These are phyloP conservation scores for Hirschfeldia incana DNA, from an alignment of 345 rosid genomes.

Conservation along the genomic window DNA sequence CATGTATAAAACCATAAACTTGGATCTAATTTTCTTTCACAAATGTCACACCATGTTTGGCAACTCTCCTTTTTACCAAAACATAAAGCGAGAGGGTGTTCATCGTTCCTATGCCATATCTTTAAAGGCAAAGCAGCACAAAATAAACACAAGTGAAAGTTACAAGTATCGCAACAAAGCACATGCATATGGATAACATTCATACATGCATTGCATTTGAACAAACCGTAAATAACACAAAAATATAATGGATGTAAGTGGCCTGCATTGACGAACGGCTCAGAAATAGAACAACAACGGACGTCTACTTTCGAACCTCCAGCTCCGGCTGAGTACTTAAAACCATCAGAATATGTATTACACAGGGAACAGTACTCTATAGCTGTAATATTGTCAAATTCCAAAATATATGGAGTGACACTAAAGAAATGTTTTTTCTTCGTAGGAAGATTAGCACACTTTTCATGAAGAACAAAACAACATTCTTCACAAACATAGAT, in stretches of 20 bases:
- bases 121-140: neutral
- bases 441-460: neutral
- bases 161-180: neutral
- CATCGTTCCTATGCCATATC: neutral
- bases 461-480: neutral
- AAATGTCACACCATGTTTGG: neutral
- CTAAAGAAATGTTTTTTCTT: neutral
- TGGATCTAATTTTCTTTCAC: neutral
- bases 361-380: neutral
- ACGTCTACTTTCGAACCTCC: neutral
- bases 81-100: slow-evolving; percentile 12
- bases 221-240: too few species aligned
- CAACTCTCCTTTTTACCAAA: neutral
- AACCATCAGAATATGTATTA: neutral
- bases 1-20: neutral
- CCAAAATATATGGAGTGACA: neutral
- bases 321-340: neutral
- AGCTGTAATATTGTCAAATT: neutral
- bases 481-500: neutral
- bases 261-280: neutral
- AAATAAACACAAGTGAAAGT: neutral
- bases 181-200: too few species aligned
- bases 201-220: neutral
- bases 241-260: slow-evolving; percentile 15
- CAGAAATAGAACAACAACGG: slow-evolving; percentile 14